Evolutionary conservation across 1,284 basidiomycete genomes (phyloP).

Genomic region (Thelephora terrestris): DNA sequence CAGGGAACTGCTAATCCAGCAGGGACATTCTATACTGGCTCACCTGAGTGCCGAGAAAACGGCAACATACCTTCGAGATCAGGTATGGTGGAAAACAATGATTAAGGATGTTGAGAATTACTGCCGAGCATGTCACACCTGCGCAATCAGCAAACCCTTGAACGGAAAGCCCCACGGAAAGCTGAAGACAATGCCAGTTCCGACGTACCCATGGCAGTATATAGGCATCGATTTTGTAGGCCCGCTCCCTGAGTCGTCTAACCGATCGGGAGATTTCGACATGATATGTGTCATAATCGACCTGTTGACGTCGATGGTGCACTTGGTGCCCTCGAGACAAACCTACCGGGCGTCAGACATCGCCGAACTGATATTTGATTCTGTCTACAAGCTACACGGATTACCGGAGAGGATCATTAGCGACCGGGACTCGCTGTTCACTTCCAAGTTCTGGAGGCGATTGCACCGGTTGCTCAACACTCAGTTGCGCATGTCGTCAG

Average conservation of each 20-base stretch:
- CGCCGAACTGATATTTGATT: no score
- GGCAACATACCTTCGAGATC: constrained; percentile 14
- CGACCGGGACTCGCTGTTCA: constrained; percentile 31
- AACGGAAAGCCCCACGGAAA: constrained; percentile 16
- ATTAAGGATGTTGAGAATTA: constrained; percentile 13
- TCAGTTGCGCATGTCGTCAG: constrained; percentile 28
- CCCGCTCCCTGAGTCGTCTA: no score
- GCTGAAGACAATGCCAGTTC: no score
- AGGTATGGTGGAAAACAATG: constrained; percentile 23
- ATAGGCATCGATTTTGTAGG: constrained; percentile 28
- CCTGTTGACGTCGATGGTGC: constrained; percentile 25
- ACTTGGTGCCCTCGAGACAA: constrained; percentile 18
- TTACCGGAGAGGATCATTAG: constrained; percentile 30
- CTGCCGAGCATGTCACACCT: constrained; percentile 17
- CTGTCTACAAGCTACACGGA: constrained; percentile 31
- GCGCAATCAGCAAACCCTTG: constrained; percentile 13
- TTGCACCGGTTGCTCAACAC: constrained; percentile 25
- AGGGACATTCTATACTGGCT: constrained; percentile 23
- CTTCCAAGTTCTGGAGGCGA: constrained; percentile 35
- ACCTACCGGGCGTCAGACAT: constrained; percentile 25
- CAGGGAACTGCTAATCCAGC: constrained; percentile 18
- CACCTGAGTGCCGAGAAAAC: no score
- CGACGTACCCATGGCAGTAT: constrained; percentile 16
- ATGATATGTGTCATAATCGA: constrained; percentile 23
- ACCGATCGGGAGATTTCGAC: constrained; percentile 9